Evolutionary conservation across 1,284 basidiomycete species (phyloP).

Genomic region (Xerocomus amazonicus): DNA sequence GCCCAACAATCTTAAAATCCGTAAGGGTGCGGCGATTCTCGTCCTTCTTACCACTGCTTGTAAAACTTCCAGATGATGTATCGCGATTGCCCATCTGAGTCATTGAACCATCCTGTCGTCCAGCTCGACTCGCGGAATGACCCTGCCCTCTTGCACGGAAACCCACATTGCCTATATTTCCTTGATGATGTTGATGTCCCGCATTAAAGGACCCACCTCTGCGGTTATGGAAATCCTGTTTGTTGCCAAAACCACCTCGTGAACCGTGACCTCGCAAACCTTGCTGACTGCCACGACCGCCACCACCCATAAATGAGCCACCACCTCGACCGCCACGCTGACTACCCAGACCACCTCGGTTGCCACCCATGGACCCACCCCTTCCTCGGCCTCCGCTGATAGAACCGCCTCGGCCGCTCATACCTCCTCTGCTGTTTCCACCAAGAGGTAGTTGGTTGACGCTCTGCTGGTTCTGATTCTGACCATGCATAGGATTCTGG

Average conservation of each 20-base stretch:
- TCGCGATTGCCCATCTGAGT: constrained; percentile 40
- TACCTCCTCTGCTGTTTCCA: constrained; percentile 41
- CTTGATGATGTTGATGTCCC: constrained; percentile 42
- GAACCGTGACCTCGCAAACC: constrained; percentile 57
- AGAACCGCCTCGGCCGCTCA: constrained; percentile 32
- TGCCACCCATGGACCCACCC: constrained; percentile 45
- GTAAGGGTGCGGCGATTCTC: constrained; percentile 84
- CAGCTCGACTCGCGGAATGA: constrained; percentile 44
- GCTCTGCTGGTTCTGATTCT: constrained; percentile 38
- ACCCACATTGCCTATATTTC: constrained; percentile 42
- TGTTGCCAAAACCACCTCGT: constrained; percentile 56
- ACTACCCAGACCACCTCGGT: constrained; percentile 40
- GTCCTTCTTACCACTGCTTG: constrained; percentile 66
- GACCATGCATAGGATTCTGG: constrained; percentile 43
- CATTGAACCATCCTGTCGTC: constrained; percentile 49
- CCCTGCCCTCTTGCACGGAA: constrained; percentile 43
- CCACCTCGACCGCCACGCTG: constrained; percentile 38
- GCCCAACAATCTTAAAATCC: constrained; percentile 92
- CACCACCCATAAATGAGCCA: constrained; percentile 40
- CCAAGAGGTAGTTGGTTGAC: constrained; percentile 42
- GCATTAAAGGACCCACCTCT: constrained; percentile 60
- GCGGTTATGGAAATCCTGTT: constrained; percentile 59
- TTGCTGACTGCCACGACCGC: constrained; percentile 32
- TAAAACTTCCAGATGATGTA: constrained; percentile 40
- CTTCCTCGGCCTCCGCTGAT: constrained; percentile 42